These are phyloP conservation scores for Xylariaceae sp. DNA, from an alignment of 2,329 filamentous ascomycete genomes.

Conservation along the genomic window DNA sequence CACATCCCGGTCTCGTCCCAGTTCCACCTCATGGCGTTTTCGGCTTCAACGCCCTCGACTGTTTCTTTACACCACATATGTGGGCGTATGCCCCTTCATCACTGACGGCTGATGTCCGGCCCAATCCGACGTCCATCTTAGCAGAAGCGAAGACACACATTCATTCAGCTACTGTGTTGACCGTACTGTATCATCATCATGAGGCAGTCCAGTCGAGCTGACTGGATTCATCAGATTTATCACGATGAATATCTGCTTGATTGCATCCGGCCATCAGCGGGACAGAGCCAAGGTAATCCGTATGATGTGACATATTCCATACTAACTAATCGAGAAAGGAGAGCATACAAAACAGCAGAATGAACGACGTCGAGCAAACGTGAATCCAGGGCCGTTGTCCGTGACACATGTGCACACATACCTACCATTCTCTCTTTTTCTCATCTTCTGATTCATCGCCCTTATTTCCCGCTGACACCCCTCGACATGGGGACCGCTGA, in stretches of 20 bases:
- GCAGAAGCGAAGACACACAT: neutral
- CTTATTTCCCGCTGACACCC: too few species aligned
- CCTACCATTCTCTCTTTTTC: too few species aligned
- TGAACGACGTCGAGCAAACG: too few species aligned
- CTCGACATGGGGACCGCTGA: too few species aligned
- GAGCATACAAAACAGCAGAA: neutral
- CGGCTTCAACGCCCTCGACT: neutral
- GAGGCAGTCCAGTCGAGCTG: neutral
- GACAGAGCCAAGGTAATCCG: neutral
- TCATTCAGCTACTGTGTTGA: neutral
- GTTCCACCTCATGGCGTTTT: neutral
- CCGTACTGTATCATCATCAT: neutral
- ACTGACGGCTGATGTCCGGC: neutral
- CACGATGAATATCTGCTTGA: neutral
- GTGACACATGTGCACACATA: too few species aligned
- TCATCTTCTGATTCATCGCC: too few species aligned
- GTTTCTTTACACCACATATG: neutral
- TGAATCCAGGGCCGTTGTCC: too few species aligned
- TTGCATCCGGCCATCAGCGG: neutral
- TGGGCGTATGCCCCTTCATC: neutral
- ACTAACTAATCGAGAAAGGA: neutral
- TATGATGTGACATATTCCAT: neutral
- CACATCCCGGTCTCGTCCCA: neutral
- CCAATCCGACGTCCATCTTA: neutral
- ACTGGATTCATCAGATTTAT: neutral